Evolutionary conservation across 1,284 basidiomycete genomes (phyloP).

Genomic region (Irpex rosettiformis): DNA sequence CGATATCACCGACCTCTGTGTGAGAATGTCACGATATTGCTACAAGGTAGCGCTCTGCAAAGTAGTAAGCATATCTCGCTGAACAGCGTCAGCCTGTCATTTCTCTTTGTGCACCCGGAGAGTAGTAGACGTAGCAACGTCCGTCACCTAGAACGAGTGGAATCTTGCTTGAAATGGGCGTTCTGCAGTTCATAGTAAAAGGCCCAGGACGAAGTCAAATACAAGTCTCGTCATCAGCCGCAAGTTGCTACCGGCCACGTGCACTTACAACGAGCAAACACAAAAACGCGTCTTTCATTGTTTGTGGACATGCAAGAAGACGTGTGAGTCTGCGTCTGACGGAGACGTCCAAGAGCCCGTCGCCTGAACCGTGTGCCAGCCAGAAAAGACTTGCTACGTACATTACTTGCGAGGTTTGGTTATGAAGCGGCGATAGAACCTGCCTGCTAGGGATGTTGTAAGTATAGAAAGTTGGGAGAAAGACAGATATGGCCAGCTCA

Average conservation of each 20-base stretch:
- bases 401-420: neutral
- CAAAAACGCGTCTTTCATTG: neutral
- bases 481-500: neutral
- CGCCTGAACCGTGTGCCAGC: neutral
- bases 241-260: too few species aligned
- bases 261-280: neutral
- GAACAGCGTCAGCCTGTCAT: too few species aligned
- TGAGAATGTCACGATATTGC: neutral
- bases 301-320: neutral
- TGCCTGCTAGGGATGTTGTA: too few species aligned
- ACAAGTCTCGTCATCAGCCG: neutral
- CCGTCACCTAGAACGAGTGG: neutral
- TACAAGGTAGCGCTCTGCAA: neutral
- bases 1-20: slow-evolving; percentile 4
- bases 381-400: neutral
- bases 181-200: neutral
- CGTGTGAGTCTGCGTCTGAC: neutral
- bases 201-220: neutral
- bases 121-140: neutral
- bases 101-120: too few species aligned
- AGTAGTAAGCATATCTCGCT: too few species aligned
- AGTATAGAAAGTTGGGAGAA: neutral
- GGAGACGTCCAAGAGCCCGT: neutral
- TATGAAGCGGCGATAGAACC: neutral
- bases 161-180: neutral